These are phyloP conservation scores for Colletotrichum navitas DNA, from an alignment of 2,329 filamentous ascomycete species.

Conservation along the genomic window DNA sequence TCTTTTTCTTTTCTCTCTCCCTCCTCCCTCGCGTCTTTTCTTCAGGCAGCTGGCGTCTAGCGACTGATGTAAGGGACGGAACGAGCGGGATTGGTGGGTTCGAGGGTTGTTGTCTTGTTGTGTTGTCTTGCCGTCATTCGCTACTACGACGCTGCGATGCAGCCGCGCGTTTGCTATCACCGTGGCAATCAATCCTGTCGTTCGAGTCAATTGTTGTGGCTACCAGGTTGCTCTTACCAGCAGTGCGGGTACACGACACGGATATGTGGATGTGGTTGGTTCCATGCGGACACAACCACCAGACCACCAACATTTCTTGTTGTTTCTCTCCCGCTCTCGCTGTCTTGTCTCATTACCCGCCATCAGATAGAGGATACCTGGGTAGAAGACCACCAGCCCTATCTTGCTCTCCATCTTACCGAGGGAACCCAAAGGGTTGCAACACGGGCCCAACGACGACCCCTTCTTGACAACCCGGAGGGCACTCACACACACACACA, in stretches of 20 bases:
- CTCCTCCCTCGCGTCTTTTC: not conserved
- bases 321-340: conserved; percentile 6
- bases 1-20: too few species aligned
- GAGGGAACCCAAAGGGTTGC: not conserved
- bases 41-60: not conserved
- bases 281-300: not conserved
- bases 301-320: not conserved
- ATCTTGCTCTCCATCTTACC: not conserved
- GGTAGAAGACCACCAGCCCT: not conserved
- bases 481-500: not conserved
- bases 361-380: not conserved
- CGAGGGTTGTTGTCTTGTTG: conserved; percentile 29
- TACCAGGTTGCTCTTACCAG: conserved; percentile 11
- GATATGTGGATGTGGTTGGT: not conserved
- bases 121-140: conserved; percentile 39
- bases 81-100: not conserved
- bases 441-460: conserved; percentile 4
- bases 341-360: not conserved
- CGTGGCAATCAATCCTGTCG: conserved; percentile 34
- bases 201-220: not conserved
- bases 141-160: conserved; percentile 28
- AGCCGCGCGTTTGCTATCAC: conserved; percentile 23
- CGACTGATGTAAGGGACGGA: not conserved
- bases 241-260: conserved; percentile 13
- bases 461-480: not conserved